These are phyloP conservation scores for Microcos paniculata DNA, from an alignment of 345 rosid genomes.

Conservation along the genomic window DNA sequence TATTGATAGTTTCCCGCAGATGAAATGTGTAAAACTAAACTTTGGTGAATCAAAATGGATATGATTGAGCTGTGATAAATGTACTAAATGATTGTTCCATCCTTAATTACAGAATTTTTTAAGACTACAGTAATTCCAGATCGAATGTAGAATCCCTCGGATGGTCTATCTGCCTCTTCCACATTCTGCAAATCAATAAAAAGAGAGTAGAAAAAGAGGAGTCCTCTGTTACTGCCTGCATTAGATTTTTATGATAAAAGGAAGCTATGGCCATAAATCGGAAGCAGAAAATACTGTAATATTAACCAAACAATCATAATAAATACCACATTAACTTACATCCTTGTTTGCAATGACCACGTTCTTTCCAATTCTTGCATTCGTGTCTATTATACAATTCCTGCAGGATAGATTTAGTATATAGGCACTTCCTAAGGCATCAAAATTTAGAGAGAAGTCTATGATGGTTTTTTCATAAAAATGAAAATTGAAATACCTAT, in stretches of 20 bases:
- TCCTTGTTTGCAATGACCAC: constrained; percentile 71
- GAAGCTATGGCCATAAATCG: not conserved
- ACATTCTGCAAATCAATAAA: constrained; percentile 47
- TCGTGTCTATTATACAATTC: constrained; percentile 85
- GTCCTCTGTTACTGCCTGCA: not conserved
- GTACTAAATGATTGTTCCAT: constrained; percentile 60
- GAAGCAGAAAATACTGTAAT: not conserved
- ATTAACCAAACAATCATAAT: not conserved
- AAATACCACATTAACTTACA: constrained; percentile 43
- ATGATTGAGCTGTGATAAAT: not conserved
- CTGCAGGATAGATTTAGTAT: constrained; percentile 30
- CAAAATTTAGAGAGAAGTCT: not conserved
- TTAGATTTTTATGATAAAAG: not conserved
- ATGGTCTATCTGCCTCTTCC: constrained; percentile 75
- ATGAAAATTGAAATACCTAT: not conserved
- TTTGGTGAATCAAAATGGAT: not conserved
- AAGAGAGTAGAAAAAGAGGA: not conserved
- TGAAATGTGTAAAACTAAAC: not conserved
- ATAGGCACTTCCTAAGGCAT: not conserved
- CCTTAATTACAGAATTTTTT: constrained; percentile 56
- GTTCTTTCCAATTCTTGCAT: constrained; percentile 72
- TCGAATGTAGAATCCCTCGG: constrained; percentile 77
- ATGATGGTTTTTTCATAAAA: not conserved
- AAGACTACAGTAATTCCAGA: constrained; percentile 77
- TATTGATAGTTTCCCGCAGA: not conserved